Base-by-base conservation (phyloP, 148 eudicot genomes). In the Camellia japonica region DNA sequence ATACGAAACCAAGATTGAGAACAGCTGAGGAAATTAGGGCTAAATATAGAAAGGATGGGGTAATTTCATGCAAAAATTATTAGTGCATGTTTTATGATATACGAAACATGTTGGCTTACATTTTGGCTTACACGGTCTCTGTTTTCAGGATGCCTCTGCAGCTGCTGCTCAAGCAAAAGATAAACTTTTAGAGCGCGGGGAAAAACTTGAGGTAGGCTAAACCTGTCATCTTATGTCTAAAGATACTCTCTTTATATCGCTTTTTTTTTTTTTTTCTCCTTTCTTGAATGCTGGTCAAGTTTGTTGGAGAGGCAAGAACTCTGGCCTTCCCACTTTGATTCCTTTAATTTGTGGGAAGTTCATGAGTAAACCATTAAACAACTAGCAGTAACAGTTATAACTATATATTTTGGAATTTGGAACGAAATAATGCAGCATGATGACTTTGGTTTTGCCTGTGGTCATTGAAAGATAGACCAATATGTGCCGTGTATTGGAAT, bases 21-120 rank as follows among this genome's bases (percentile, higher is more conserved):
- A 91, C 98, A 64, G 90, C 94, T 46, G 93, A 91, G 47, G 98
- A 96, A 91, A 94, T 96, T 82, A 92, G 86, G 80, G 97, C 99
- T 19, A 93, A 93, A 89, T 96, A 96, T 81, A 88, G 95, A 80
- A 87, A 88, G 82, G 70, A 83, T 6, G 87, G 89, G 91, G 90
- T 91, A 87, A 87, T 51, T 61, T 80, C 42, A 60, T 49, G 47
- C 20, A 43, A 54, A 42, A 20, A 14, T 1, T 60, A 16, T 54
- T 68, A 15, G 77, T 65, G 65, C 41, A 41, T 54, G 9, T 54
- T 72, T 66, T 18, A 74, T 78, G 66, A 46, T 54, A 46, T 54
- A 55, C 59, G 75, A 58, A 46, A 30, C 64, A 68, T 1, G 2
- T 68, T 41, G 13, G 70, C 80, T 87, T 71, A 86, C 76, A 46